phyloP scores from a whole-genome alignment of 805 yeast genomes.

The Wickerhamiella lipophila region DNA sequence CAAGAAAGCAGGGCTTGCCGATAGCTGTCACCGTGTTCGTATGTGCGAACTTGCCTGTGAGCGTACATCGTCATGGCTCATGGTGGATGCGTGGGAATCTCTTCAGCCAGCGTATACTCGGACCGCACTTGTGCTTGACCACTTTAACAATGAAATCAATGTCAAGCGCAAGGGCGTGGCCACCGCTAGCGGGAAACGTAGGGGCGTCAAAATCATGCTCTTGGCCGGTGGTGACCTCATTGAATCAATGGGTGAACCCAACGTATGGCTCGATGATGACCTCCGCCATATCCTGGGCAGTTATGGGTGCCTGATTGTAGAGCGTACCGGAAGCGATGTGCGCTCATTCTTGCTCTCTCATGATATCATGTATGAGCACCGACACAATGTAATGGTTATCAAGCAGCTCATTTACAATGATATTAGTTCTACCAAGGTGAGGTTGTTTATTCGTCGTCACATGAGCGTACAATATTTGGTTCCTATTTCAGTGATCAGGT shows the following conservation, averaged over 20 bases:
- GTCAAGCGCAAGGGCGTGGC: constrained; percentile 76
- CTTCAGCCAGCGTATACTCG: constrained; percentile 82
- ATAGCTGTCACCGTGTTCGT: constrained; percentile 77
- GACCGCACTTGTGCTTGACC: constrained; percentile 91
- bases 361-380: constrained; percentile 94
- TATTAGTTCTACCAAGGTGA: constrained; percentile 86
- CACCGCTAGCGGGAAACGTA: constrained; percentile 33
- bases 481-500: constrained; percentile 89
- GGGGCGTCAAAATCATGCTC: constrained; percentile 89
- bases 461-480: constrained; percentile 93
- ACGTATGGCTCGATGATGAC: constrained; percentile 96
- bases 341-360: constrained; percentile 82
- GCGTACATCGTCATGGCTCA: constrained; percentile 89
- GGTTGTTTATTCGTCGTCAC: constrained; percentile 82
- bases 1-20: constrained; percentile 84
- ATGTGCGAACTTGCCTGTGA: constrained; percentile 99
- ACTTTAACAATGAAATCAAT: constrained; percentile 89
- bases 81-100: constrained; percentile 99
- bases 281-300: constrained; percentile 89
- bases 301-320: constrained; percentile 93
- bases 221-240: constrained; percentile 96
- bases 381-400: constrained; percentile 82
- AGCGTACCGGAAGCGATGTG: constrained; percentile 93
- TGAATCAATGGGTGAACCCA: constrained; percentile 99
- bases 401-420: constrained; percentile 95